Conservation (phyloP, 768 basidiomycete genomes). For the Dentipellis sp. region DNA sequence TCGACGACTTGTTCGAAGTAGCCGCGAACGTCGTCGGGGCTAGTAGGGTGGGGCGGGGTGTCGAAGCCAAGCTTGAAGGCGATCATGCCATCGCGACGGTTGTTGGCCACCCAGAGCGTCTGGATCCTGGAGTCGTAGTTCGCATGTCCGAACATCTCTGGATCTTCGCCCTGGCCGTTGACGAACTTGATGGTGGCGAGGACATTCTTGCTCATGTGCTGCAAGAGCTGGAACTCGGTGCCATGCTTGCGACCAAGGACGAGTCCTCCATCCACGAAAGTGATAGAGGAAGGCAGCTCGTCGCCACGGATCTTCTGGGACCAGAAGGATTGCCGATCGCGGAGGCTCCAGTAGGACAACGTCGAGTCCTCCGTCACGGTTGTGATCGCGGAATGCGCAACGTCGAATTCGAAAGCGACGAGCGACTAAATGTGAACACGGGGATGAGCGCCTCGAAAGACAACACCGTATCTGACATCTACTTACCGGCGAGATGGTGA, state of each 20-base stretch:
- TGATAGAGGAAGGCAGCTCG: constrained; percentile 73
- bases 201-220: constrained; percentile 62
- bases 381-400: constrained; percentile 65
- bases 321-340: constrained; percentile 67
- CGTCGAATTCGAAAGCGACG: constrained; percentile 81
- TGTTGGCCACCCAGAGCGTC: constrained; percentile 84
- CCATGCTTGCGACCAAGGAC: constrained; percentile 79
- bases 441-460: neutral
- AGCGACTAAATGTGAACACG: constrained; percentile 40
- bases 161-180: constrained; percentile 60
- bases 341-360: constrained; percentile 74
- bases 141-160: constrained; percentile 83
- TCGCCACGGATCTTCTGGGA: constrained; percentile 72
- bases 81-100: constrained; percentile 74
- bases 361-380: constrained; percentile 79
- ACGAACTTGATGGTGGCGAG: constrained; percentile 75
- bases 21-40: constrained; percentile 52
- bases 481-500: constrained; percentile 63
- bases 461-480: no score
- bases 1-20: constrained; percentile 79
- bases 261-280: constrained; percentile 80
- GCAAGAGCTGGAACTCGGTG: constrained; percentile 75
- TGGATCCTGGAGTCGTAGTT: constrained; percentile 80
- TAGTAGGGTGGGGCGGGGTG: constrained; percentile 35
- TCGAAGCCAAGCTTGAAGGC: constrained; percentile 71